Evolutionary conservation across 192 early-diverging fungal species (phyloP), one percentile per base, ranked within the genome.

Genomic region (Linnemannia zychae): DNA sequence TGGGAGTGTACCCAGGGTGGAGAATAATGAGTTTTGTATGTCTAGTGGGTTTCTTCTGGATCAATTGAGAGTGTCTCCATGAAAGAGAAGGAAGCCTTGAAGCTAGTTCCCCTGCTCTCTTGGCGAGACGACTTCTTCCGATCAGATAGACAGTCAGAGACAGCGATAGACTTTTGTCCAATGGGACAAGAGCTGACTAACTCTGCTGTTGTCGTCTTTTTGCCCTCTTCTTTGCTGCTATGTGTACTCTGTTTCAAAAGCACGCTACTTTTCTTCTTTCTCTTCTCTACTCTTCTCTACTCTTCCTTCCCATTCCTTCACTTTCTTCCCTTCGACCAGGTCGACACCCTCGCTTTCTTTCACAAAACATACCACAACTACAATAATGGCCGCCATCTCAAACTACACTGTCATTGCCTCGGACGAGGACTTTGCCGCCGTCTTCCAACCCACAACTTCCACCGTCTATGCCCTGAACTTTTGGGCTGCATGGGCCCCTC

Each of bases 401-500:
- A 90, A 92, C 79, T 84, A 90, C 52, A 80, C 79, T 46, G 86
- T 84, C 24, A 88, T 91, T 63, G 71, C 48, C n/a, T 78, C 69
- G 63, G 90, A 90, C 63, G 60, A 76, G 20, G 76, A 92, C 69
- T 90, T 92, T 52, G 72, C 73, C 38, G 66, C 53, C 17, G 53
- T 81, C 37, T 79, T 80, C 67, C 81, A 86, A 37, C 82, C 82
- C 33, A 81, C 84, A 72, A 65, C 82, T 33, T 68, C 77, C 12
- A 82, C 88, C 13, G 84, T 89, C 71, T 75, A 89, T 67, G 92
- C 94, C 7, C 82, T 98, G 67, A 96, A 97, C 90, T 99, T 99
- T 87, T 97, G 94, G 93, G 98, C 97, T n/a, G 74, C 86, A 20
- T 99, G 96, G 96, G 95, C 95, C 40, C 92, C 92, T 60, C 94